Percentiles rank a stretch among this genome's conserved stretches.
phyloP scores from a whole-genome alignment of 805 yeast species.

The Ogataea pini region DNA sequence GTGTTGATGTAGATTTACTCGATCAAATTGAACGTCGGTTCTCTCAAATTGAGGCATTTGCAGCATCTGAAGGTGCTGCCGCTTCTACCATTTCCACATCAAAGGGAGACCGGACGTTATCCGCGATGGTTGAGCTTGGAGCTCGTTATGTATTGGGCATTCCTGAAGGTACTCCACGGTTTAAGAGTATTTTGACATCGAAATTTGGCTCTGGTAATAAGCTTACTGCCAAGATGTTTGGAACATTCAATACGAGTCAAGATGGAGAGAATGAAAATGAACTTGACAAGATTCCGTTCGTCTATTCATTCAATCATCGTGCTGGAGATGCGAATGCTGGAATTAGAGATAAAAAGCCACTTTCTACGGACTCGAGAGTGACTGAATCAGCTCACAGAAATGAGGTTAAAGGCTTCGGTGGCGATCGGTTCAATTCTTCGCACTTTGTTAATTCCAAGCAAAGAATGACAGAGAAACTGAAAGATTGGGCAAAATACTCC shows the following conservation, averaged over 20 bases:
- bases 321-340: constrained; percentile 90
- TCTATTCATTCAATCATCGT: constrained; percentile 74
- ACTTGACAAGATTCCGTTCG: constrained; percentile 30
- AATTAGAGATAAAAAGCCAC: constrained; percentile 76
- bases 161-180: constrained; percentile 33
- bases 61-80: constrained; percentile 43
- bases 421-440: constrained; percentile 57
- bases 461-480: constrained; percentile 56
- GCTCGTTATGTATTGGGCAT: constrained; percentile 63
- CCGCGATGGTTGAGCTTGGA: constrained; percentile 76
- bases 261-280: constrained; percentile 20
- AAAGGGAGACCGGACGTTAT: constrained; percentile 39
- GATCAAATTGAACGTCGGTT: constrained; percentile 81
- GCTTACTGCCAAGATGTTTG: constrained; percentile 24
- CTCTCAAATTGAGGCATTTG: constrained; percentile 46
- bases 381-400: constrained; percentile 60
- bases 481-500: constrained; percentile 54
- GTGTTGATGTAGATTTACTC: constrained; percentile 84
- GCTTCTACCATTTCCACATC: constrained; percentile 42
- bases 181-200: constrained; percentile 17
- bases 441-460: constrained; percentile 50
- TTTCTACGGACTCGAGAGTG: constrained; percentile 80
- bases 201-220: constrained; percentile 15
- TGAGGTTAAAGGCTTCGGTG: constrained; percentile 79
- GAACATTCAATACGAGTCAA: constrained; percentile 24